phyloP scores from a whole-genome alignment of 2,329 filamentous ascomycete species.

The Gliomastix tumulicola region DNA sequence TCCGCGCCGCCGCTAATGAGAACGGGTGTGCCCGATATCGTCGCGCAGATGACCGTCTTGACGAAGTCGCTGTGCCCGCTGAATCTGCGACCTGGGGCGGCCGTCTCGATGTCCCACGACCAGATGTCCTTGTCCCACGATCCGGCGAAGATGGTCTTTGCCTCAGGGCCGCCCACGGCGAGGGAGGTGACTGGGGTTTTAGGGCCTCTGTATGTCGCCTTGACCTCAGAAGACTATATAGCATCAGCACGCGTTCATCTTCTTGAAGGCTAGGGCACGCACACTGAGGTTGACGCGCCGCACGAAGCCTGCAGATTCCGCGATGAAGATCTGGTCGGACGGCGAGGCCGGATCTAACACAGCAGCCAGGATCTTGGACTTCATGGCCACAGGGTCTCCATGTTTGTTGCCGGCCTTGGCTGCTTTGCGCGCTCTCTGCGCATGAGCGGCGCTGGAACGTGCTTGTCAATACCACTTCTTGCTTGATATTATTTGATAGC shows the following conservation, averaged over 20 bases:
- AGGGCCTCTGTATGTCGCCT: slow-evolving; percentile 60
- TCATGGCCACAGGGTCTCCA: slow-evolving; percentile 72
- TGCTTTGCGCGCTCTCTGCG: slow-evolving; percentile 51
- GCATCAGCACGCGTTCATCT: background rate
- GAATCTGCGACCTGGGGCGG: slow-evolving; percentile 49
- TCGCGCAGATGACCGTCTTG: slow-evolving; percentile 64
- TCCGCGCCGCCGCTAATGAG: slow-evolving; percentile 73
- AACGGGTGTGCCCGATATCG: slow-evolving; percentile 51
- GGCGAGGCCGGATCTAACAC: slow-evolving; percentile 58
- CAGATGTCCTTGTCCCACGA: slow-evolving; percentile 94
- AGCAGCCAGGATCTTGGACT: slow-evolving; percentile 80
- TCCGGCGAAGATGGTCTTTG: slow-evolving; percentile 68
- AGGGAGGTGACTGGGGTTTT: slow-evolving; percentile 74
- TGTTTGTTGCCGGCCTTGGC: slow-evolving; percentile 68
- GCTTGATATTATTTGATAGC: too few species aligned
- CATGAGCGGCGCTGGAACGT: slow-evolving; percentile 37
- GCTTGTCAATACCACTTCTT: background rate
- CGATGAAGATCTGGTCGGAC: slow-evolving; percentile 60
- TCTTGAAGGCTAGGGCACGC: slow-evolving; percentile 12
- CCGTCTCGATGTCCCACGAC: slow-evolving; percentile 66
- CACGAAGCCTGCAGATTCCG: slow-evolving; percentile 79
- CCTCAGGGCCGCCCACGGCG: slow-evolving; percentile 52
- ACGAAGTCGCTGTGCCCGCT: slow-evolving; percentile 86
- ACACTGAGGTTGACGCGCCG: slow-evolving; percentile 71
- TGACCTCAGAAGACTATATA: slow-evolving; percentile 21